Percentiles rank a stretch among this genome's conserved stretches.
Conservation (phyloP, 148 eudicot genomes). For the Fagopyrum homotropicum region DNA sequence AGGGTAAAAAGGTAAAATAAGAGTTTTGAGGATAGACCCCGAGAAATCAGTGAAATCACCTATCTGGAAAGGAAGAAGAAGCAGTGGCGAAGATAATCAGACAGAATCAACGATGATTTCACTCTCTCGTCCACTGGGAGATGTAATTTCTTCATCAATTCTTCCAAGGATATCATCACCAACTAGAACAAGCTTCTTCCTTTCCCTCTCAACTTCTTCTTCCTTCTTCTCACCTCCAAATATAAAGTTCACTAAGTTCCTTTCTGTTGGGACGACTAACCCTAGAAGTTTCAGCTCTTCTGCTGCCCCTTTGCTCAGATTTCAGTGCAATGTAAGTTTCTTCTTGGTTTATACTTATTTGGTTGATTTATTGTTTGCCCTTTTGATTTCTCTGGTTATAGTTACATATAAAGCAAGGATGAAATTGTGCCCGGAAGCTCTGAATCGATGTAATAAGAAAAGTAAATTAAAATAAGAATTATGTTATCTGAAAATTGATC, state of each 20-base stretch:
- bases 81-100: neutral
- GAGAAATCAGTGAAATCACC: neutral
- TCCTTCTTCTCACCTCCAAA: constrained; percentile 7
- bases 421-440: neutral
- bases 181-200: constrained; percentile 6
- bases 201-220: neutral
- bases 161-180: neutral
- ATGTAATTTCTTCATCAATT: neutral
- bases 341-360: neutral
- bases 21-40: constrained; percentile 9
- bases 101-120: neutral
- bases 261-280: neutral
- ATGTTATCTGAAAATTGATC: neutral
- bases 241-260: neutral
- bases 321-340: constrained; percentile 10
- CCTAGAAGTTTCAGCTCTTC: constrained; percentile 1
- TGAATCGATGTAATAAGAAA: neutral
- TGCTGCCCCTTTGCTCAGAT: neutral
- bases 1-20: neutral
- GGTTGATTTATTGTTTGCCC: neutral
- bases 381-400: neutral
- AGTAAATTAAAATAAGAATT: no score
- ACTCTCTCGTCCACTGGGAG: constrained; percentile 6
- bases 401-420: neutral
- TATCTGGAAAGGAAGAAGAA: neutral